Evolutionary conservation across 2,329 filamentous ascomycete species (phyloP).

Genomic region (Leptosphaerulina australis): DNA sequence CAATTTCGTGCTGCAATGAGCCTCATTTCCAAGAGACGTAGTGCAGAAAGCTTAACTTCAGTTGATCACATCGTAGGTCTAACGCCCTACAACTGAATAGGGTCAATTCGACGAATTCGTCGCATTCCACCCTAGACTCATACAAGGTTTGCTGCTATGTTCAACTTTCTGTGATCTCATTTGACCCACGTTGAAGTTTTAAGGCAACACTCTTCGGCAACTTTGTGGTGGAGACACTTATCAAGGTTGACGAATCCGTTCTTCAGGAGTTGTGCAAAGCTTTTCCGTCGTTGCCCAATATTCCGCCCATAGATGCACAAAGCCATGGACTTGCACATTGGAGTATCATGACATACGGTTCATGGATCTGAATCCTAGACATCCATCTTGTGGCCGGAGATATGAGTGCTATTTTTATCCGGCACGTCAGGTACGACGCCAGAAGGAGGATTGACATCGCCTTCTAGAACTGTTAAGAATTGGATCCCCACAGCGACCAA

Average conservation of each 20-base stretch:
- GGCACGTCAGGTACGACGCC: constrained; percentile 13
- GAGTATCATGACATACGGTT: constrained; percentile 7
- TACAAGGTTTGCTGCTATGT: not conserved
- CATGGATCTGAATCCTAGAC: constrained; percentile 9
- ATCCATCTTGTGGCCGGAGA: constrained; percentile 12
- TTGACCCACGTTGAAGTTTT: constrained; percentile 11
- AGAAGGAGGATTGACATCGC: constrained; percentile 24
- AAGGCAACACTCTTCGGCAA: constrained; percentile 1
- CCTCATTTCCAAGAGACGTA: not conserved
- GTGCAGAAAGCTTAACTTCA: not conserved
- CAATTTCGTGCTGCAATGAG: constrained; percentile 5
- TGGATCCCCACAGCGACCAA: constrained; percentile 26
- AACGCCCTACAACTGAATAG: not conserved
- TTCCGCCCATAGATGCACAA: constrained; percentile 1
- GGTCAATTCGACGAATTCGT: not conserved
- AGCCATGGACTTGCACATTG: not conserved
- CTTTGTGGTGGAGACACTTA: constrained; percentile 3
- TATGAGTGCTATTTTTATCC: constrained; percentile 27
- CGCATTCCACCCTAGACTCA: constrained; percentile 6
- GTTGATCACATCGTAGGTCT: not conserved
- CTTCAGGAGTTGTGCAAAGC: not conserved
- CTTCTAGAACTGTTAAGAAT: constrained; percentile 27
- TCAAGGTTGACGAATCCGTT: not conserved
- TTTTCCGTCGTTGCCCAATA: not conserved
- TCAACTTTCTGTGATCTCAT: constrained; percentile 4